Percentiles rank a stretch among this genome's conserved stretches.
phyloP scores from a whole-genome alignment of 176 grass and related monocot species.

The Phoenix dactylifera region DNA sequence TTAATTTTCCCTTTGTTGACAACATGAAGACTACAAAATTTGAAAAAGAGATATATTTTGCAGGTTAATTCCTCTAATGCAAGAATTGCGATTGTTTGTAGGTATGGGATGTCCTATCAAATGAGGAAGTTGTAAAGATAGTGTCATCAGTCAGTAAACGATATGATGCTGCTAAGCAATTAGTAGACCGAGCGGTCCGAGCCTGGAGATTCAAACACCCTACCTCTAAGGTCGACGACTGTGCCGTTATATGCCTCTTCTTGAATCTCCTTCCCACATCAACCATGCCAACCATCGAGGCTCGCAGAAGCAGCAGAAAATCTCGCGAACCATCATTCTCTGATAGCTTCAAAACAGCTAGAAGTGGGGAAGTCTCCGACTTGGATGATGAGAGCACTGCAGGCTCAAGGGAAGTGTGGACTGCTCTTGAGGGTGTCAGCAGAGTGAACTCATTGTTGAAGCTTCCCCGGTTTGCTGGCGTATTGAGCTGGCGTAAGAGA shows the following conservation, averaged over 20 bases:
- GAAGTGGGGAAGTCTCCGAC: constrained; percentile 15
- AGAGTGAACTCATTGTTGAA: constrained; percentile 56
- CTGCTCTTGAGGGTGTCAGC: constrained; percentile 46
- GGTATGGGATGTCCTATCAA: constrained; percentile 90
- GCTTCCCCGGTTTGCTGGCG: constrained; percentile 36
- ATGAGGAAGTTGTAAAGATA: constrained; percentile 58
- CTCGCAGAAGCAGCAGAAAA: neutral
- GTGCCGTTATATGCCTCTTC: constrained; percentile 62
- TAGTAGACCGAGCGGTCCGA: constrained; percentile 51
- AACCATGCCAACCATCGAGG: neutral
- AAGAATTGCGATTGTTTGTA: constrained; percentile 6
- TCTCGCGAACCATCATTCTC: constrained; percentile 16
- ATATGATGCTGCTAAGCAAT: constrained; percentile 37
- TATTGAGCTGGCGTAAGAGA: constrained; percentile 44
- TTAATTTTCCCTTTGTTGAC: no score
- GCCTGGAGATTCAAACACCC: constrained; percentile 61
- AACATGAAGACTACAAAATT: no score
- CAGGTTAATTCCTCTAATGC: no score
- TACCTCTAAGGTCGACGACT: constrained; percentile 75
- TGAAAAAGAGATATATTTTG: no score
- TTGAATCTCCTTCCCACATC: constrained; percentile 19
- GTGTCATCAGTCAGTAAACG: constrained; percentile 38
- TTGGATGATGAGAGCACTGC: neutral
- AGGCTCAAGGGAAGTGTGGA: constrained; percentile 17
- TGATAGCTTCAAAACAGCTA: constrained; percentile 40